Conservation (phyloP, 2,329 filamentous ascomycete species). For the Aschersonia sp. region DNA sequence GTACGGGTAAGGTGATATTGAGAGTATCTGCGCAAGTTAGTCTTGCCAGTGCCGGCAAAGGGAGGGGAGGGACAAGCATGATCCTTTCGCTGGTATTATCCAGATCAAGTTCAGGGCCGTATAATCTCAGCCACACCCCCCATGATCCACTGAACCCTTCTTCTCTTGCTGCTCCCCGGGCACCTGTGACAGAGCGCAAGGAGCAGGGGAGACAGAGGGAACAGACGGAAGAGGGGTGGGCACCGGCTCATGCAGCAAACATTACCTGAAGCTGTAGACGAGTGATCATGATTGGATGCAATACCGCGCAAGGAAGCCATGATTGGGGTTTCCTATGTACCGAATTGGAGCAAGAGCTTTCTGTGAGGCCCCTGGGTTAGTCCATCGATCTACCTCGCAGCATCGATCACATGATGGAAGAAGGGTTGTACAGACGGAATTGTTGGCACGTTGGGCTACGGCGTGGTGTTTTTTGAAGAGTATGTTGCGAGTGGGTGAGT, state of each 20-base stretch:
- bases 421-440: background rate
- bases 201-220: background rate
- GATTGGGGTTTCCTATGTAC: conserved; percentile 5
- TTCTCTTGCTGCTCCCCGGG: background rate
- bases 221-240: conserved; percentile 12
- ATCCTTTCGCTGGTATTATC: conserved; percentile 99
- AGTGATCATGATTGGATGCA: conserved; percentile 21
- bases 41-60: conserved; percentile 5
- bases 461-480: background rate
- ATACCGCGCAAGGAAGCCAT: conserved; percentile 21
- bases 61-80: conserved; percentile 51
- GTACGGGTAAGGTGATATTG: no score
- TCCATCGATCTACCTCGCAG: no score
- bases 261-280: conserved; percentile 22
- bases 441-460: background rate
- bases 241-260: conserved; percentile 51
- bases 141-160: no score
- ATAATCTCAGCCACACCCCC: conserved; percentile 56
- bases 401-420: background rate
- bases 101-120: conserved; percentile 92
- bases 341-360: background rate
- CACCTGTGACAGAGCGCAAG: background rate
- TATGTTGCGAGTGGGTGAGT: no score
- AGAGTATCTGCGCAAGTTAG: conserved; percentile 13
- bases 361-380: no score